Conservation (phyloP, 768 basidiomycete species). For the Naganishia onofrii region DNA sequence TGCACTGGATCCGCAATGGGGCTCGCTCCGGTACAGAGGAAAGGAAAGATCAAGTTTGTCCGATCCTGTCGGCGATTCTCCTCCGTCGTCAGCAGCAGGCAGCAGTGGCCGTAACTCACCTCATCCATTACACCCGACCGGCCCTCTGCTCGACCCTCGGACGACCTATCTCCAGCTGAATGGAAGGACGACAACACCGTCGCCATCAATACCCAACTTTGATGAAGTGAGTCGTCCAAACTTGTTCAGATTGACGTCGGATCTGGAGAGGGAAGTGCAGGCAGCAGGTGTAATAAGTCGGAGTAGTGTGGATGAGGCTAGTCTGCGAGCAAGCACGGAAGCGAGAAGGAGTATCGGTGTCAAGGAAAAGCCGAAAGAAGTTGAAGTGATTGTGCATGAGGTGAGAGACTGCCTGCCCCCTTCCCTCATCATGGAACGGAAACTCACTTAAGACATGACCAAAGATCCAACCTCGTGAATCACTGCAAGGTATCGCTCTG, state of each 20-base stretch:
- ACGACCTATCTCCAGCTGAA: not conserved
- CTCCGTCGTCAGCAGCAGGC: not conserved
- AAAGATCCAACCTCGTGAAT: slow-evolving; percentile 65
- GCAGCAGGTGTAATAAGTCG: slow-evolving; percentile 36
- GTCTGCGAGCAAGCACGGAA: slow-evolving; percentile 44
- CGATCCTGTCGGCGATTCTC: not conserved
- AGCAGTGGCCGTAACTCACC: not conserved
- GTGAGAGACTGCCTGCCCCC: not conserved
- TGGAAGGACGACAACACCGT: too few relatives aligned
- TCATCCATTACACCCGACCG: slow-evolving; percentile 5
- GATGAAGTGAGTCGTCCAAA: slow-evolving; percentile 27
- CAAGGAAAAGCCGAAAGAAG: slow-evolving; percentile 27
- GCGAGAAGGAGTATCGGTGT: slow-evolving; percentile 37
- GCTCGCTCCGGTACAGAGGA: not conserved
- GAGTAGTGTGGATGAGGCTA: slow-evolving; percentile 33
- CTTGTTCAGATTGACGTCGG: slow-evolving; percentile 41
- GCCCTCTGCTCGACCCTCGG: not conserved
- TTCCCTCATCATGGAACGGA: not conserved
- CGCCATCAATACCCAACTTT: not conserved
- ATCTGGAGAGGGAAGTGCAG: slow-evolving; percentile 45
- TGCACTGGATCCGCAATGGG: not conserved
- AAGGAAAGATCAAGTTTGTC: not conserved
- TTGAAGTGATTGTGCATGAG: slow-evolving; percentile 53
- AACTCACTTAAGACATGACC: not conserved
- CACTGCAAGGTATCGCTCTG: slow-evolving; percentile 79